Conservation (phyloP, 2,329 filamentous ascomycete genomes). For the Diaporthe citrichinensis region DNA sequence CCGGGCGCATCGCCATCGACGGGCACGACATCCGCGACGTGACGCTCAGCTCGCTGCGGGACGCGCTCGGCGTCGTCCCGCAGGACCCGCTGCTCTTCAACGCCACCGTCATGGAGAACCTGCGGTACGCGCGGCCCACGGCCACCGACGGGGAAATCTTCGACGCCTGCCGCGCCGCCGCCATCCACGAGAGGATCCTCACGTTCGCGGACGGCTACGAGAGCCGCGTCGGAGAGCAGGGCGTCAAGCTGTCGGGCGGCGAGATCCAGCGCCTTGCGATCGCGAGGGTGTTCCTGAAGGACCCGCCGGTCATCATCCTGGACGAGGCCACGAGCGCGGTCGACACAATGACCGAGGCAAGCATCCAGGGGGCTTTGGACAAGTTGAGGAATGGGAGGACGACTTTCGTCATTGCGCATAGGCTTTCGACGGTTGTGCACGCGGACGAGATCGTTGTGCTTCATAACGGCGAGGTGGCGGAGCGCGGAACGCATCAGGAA, state of each 20-base stretch:
- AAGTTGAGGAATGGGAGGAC: conserved; percentile 35
- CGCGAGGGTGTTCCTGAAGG: conserved; percentile 46
- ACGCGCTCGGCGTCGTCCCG: conserved; percentile 73
- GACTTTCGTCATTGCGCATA: conserved; percentile 36
- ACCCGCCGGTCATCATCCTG: conserved; percentile 37
- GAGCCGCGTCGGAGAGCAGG: conserved; percentile 63
- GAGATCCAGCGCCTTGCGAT: conserved; percentile 65
- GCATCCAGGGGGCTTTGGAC: conserved; percentile 36
- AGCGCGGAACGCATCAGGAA: conserved; percentile 85
- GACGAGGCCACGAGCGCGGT: conserved; percentile 42
- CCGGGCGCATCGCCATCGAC: conserved; percentile 69
- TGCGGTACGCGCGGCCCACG: conserved; percentile 73
- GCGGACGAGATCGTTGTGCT: conserved; percentile 88
- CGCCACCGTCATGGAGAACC: conserved; percentile 73
- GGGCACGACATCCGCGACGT: conserved; percentile 72
- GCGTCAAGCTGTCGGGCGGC: conserved; percentile 64
- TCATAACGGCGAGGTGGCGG: conserved; percentile 79
- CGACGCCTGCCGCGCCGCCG: conserved; percentile 72
- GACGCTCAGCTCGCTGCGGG: conserved; percentile 69
- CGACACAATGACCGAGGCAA: conserved; percentile 41
- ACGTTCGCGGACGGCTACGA: conserved; percentile 68
- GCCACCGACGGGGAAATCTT: conserved; percentile 73
- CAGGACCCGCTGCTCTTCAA: conserved; percentile 77
- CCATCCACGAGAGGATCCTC: conserved; percentile 75
- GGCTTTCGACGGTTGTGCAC: conserved; percentile 54